phyloP scores from a whole-genome alignment of 345 rosid species.

The Limnanthes douglasii region DNA sequence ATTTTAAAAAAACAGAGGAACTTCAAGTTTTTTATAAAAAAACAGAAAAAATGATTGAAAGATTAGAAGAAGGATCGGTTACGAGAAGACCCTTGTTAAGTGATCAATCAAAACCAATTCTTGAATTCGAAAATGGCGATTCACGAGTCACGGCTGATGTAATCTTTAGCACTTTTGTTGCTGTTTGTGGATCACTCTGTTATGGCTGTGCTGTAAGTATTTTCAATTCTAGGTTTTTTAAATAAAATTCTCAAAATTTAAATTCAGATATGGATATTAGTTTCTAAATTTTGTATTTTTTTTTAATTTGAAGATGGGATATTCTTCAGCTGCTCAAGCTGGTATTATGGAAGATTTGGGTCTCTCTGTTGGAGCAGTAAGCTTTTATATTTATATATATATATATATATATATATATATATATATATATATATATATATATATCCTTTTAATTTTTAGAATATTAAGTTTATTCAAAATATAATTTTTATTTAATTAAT shows the following conservation, averaged over 20 bases:
- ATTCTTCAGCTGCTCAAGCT: constrained; percentile 23
- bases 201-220: constrained; percentile 22
- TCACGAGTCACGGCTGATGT: constrained; percentile 14
- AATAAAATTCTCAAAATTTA: too few relatives aligned
- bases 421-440: neutral
- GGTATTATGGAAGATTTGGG: constrained; percentile 24
- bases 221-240: too few relatives aligned
- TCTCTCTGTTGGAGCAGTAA: constrained; percentile 18
- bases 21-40: too few relatives aligned
- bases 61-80: too few relatives aligned
- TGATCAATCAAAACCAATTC: too few relatives aligned
- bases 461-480: too few relatives aligned
- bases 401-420: neutral
- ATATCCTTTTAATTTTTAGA: neutral
- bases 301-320: constrained; percentile 14
- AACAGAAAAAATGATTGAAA: too few relatives aligned
- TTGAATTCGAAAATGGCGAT: constrained; percentile 16
- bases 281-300: neutral
- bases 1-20: too few relatives aligned
- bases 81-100: too few relatives aligned
- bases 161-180: constrained; percentile 18
- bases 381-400: neutral
- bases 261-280: neutral
- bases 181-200: constrained; percentile 25
- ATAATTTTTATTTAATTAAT: too few relatives aligned